A percentile compares a stretch with the other conserved stretches of the same genome.
These are phyloP conservation scores for Cystofilobasidium ferigula DNA, from an alignment of 768 basidiomycete genomes.

Conservation along the genomic window DNA sequence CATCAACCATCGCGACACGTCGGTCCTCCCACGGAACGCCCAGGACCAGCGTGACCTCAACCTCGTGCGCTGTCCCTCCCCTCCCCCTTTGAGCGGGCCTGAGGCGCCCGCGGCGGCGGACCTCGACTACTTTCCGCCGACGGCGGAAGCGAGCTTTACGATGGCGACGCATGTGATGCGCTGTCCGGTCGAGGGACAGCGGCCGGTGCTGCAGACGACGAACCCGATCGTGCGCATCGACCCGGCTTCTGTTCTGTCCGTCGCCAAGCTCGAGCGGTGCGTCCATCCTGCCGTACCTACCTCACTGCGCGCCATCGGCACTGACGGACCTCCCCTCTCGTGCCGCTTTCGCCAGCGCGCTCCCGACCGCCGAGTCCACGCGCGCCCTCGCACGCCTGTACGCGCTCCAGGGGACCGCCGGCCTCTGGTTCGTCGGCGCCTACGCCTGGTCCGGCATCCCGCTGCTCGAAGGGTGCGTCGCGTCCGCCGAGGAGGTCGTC, in stretches of 20 bases:
- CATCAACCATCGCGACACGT: constrained; percentile 57
- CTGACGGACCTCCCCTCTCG: no score
- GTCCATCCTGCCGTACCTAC: constrained; percentile 40
- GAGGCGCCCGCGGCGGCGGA: background rate
- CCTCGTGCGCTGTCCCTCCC: constrained; percentile 41
- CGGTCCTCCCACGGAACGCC: constrained; percentile 47
- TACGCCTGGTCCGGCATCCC: constrained; percentile 65
- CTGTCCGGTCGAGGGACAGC: constrained; percentile 33
- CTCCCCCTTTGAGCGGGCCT: background rate
- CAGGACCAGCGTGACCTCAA: constrained; percentile 58
- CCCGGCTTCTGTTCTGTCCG: constrained; percentile 46
- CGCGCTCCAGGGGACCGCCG: constrained; percentile 36
- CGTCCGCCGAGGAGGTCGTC: constrained; percentile 10
- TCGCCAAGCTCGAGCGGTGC: constrained; percentile 54
- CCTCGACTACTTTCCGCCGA: constrained; percentile 12
- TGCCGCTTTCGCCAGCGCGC: constrained; percentile 33
- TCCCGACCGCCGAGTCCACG: constrained; percentile 9
- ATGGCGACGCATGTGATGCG: constrained; percentile 58
- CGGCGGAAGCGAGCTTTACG: constrained; percentile 40
- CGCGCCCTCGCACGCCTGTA: constrained; percentile 1
- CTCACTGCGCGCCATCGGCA: no score
- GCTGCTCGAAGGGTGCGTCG: constrained; percentile 66
- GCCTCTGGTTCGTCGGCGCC: constrained; percentile 61
- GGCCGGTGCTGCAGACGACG: constrained; percentile 56
- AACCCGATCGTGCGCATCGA: constrained; percentile 54